Evolutionary conservation across 2,329 filamentous ascomycete genomes (phyloP), one percentile per base, ranked within the genome.

Genomic region (Paracoccidioides lutzii): DNA sequence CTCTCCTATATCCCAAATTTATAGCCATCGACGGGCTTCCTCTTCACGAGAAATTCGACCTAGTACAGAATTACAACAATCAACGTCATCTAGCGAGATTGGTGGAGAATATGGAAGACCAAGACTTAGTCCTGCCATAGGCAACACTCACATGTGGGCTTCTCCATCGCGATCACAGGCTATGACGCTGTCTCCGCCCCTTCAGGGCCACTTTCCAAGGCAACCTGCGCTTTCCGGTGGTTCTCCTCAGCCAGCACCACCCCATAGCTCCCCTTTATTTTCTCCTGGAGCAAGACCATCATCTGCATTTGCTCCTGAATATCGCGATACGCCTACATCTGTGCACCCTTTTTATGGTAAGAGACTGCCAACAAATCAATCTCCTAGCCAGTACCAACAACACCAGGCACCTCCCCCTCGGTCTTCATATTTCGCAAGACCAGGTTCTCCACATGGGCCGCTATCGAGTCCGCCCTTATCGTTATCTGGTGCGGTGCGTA

Each of bases 41-140:
- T 56, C 54, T 4, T 61, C 59, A 3, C 43, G 59, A 33, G 57
- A 61, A 54, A 59, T 61, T 42, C 55, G 59, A 10, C 58, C 59
- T 5, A 59, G 53, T 35, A 60, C 57, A 10, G 58, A 61, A 33
- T 57, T 52, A 43, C 58, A 53, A 30, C 12, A 53, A 10, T 22
- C 46, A n/a, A 28, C 54, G 38, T 42, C 37, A 43, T 48, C 41
- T 33, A 37, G 52, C 28, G n/a, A 56, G 32, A 10, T 41, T 48
- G 53, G 52, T 28, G 37, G 43, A n/a, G 59, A 57, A 52, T 40
- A 53, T 40, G 53, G 46, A 12, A 57, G 48, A 14, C 44, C 50
- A 40, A 55, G 43, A 22, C 37, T 51, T 15, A 57, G 53, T 32
- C 50, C 56, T 2, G 55, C 50, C 22, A 52, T 55, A 14, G 38